Conservation (phyloP, 495 filamentous ascomycete genomes). For the Penicillium flavigenum region DNA sequence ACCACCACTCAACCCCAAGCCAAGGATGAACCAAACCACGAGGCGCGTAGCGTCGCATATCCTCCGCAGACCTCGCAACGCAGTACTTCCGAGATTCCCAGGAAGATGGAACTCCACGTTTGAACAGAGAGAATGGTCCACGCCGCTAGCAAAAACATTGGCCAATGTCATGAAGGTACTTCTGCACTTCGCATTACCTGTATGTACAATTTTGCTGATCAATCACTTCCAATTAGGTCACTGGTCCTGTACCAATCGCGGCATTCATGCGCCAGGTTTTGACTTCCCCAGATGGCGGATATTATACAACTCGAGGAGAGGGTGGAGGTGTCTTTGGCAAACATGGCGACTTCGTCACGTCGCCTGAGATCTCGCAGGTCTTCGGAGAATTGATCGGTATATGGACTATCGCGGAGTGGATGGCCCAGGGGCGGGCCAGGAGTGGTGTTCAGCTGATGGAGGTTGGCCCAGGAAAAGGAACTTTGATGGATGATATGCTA, state of each 20-base stretch:
- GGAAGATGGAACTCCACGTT: conserved; percentile 41
- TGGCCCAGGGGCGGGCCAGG: conserved; percentile 73
- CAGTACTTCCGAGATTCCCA: conserved; percentile 14
- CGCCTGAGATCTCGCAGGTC: conserved; percentile 94
- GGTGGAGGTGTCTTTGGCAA: conserved; percentile 76
- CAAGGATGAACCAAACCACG: conserved; percentile 36
- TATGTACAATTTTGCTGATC: conserved; percentile 1
- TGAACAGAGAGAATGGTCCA: conserved; percentile 70
- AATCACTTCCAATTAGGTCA: conserved; percentile 46
- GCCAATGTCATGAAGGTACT: conserved; percentile 78
- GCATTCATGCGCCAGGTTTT: conserved; percentile 98
- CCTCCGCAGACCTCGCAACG: conserved; percentile 27
- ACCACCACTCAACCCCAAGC: neutral
- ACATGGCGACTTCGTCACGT: conserved; percentile 93
- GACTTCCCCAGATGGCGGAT: conserved; percentile 85
- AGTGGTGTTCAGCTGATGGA: conserved; percentile 84
- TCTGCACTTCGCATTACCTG: neutral
- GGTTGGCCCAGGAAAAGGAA: conserved; percentile 90
- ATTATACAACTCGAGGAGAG: conserved; percentile 73
- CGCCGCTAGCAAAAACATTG: conserved; percentile 81
- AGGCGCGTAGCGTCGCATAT: conserved; percentile 38
- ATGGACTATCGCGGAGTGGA: conserved; percentile 96
- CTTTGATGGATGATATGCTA: conserved; percentile 95
- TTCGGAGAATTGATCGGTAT: conserved; percentile 93
- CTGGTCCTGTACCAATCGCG: conserved; percentile 87